Base-by-base conservation (phyloP, 2,329 filamentous ascomycete genomes). In the Monilinia fructigena region DNA sequence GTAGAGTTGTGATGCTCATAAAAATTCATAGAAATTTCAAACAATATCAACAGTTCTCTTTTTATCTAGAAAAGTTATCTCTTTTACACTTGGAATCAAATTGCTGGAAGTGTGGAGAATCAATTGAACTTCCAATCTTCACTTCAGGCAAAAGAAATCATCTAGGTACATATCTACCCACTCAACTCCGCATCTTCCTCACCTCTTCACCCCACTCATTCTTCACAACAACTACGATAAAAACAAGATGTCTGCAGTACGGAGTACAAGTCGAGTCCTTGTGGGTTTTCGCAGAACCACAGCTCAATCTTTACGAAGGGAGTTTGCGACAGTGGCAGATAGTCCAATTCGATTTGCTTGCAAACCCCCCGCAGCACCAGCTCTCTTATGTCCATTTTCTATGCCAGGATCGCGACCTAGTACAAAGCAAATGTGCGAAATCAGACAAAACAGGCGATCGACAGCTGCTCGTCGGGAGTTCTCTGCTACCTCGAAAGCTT, bases 401-500 rank as follows among this genome's bases (percentile, higher is more conserved):
- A 48, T 60, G 18, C 42, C 65, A 42, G 61, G 55, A 26, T 47
- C 64, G 42, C 65, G 60, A 35, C 66, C 54, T 14, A 65, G 42
- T 40, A 65, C 61, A 8, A 54, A 61, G 48, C 52, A 64, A 20
- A 55, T 55, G 47, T 66, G 48, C 48, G 58, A 65, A 31, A 35
- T 52, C 2, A 65, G 62, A 47, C 60, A 64, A 23, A 28, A 58
- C 40, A 40, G 55, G 4, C 58, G 50, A 48, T 58, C 48, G 12
- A 59, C 47, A 28, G 48, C 54, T 47, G 35, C 56, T 12, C 66
- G 61, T 35, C 58, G 73, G 74, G 78, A 77, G 64, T 95, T 97
- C 77, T 90, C 89, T 53, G 85, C 84, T 14, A 88, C 89, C 5
- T 75, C 85, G 14, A 75, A 80, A 66, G 78, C 80, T 64, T 80